These are phyloP conservation scores for Geosmithia flava DNA, from an alignment of 2,329 filamentous ascomycete species.

Conservation along the genomic window DNA sequence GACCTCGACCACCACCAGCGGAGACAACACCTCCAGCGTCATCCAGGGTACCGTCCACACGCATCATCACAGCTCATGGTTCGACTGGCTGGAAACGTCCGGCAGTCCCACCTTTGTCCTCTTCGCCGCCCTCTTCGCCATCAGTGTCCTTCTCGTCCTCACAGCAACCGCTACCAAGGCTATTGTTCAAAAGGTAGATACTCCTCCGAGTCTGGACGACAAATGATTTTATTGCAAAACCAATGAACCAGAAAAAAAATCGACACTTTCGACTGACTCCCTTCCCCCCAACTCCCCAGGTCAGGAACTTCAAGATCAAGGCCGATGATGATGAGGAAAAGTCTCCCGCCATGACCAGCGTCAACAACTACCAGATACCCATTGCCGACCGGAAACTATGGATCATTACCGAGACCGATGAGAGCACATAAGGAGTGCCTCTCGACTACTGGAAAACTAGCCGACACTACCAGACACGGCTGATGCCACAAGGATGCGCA, in stretches of 20 bases:
- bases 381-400: not conserved
- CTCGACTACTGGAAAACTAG: no score
- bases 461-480: no score
- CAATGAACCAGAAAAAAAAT: not conserved
- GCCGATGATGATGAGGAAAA: not conserved
- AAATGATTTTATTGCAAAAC: not conserved
- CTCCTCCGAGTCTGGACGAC: no score
- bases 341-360: not conserved
- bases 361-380: not conserved
- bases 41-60: not conserved
- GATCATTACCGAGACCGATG: not conserved
- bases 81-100: not conserved
- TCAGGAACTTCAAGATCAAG: not conserved
- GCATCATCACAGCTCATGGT: not conserved
- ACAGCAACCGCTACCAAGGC: not conserved
- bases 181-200: not conserved
- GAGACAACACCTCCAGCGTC: not conserved
- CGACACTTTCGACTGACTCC: not conserved
- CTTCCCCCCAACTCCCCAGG: not conserved
- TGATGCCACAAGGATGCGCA: no score
- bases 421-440: not conserved
- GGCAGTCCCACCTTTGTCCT: not conserved
- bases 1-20: no score
- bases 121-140: not conserved
- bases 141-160: not conserved